phyloP scores from a whole-genome alignment of 805 yeast species.

The Starmerella khaoyaiensis region DNA sequence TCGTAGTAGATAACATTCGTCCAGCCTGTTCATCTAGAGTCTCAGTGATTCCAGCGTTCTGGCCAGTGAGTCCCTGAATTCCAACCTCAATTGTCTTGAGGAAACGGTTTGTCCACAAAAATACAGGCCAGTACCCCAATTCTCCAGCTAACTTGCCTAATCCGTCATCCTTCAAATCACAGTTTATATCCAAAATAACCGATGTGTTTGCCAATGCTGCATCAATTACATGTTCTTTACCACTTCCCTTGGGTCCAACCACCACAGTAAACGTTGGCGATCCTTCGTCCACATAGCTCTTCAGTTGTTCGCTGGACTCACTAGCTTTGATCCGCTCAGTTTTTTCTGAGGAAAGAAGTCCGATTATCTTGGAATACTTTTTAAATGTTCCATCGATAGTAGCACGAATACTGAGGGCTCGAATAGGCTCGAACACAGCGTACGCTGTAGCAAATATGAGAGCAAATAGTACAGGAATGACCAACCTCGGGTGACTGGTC shows the following conservation, averaged over 20 bases:
- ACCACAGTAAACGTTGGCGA: conserved; percentile 81
- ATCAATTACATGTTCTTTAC: conserved; percentile 47
- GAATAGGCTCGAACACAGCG: conserved; percentile 79
- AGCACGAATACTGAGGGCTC: conserved; percentile 63
- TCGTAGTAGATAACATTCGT: conserved; percentile 24
- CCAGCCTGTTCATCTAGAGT: conserved; percentile 25
- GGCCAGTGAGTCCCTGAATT: conserved; percentile 85
- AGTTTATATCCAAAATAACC: conserved; percentile 59
- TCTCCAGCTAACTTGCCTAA: conserved; percentile 57
- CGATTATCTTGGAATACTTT: not conserved
- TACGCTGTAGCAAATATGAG: conserved; percentile 71
- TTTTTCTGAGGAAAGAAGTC: not conserved
- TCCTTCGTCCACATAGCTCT: conserved; percentile 74
- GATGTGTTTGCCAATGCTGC: conserved; percentile 36
- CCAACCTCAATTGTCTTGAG: conserved; percentile 71
- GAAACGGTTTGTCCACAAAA: conserved; percentile 78
- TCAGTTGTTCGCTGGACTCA: conserved; percentile 48
- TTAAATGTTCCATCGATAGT: conserved; percentile 35
- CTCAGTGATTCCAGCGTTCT: conserved; percentile 29
- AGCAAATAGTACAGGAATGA: conserved; percentile 70
- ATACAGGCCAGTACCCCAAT: conserved; percentile 84
- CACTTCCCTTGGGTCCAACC: conserved; percentile 92
- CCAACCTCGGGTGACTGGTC: conserved; percentile 64
- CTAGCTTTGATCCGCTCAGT: conserved; percentile 1
- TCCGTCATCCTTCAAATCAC: conserved; percentile 63